phyloP scores from a whole-genome alignment of 805 yeast species.

The Saccharomycopsis fermentans region DNA sequence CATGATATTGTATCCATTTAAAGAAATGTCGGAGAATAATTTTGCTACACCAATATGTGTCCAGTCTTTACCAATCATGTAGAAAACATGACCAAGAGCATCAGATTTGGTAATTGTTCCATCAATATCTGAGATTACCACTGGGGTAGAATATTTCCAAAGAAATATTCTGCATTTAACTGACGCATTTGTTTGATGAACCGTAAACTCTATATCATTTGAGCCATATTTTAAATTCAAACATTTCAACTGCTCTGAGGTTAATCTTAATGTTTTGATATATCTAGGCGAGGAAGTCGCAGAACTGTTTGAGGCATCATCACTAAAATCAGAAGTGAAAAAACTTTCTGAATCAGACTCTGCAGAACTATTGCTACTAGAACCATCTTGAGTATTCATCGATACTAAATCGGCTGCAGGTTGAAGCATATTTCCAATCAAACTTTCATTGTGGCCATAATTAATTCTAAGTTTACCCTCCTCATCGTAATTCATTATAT shows the following conservation, averaged over 20 bases:
- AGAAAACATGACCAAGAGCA: constrained; percentile 91
- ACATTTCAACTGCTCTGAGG: constrained; percentile 77
- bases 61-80: constrained; percentile 95
- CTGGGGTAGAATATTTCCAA: constrained; percentile 79
- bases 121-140: constrained; percentile 94
- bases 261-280: constrained; percentile 81
- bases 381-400: neutral
- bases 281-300: constrained; percentile 24
- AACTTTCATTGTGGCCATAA: constrained; percentile 15
- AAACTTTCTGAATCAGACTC: constrained; percentile 11
- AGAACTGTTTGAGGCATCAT: constrained; percentile 15
- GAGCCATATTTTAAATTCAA: constrained; percentile 69
- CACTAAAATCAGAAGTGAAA: constrained; percentile 16
- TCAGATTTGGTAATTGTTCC: constrained; percentile 97
- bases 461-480: constrained; percentile 58
- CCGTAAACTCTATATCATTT: constrained; percentile 69
- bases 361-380: neutral
- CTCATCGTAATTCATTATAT: constrained; percentile 44
- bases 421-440: constrained; percentile 16
- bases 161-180: constrained; percentile 64
- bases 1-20: constrained; percentile 87
- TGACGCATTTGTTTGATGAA: constrained; percentile 73
- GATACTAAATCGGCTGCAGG: neutral
- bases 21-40: constrained; percentile 73
- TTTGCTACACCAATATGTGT: constrained; percentile 94